Base-by-base conservation (phyloP, 192 early-diverging fungal genomes). In the Dispira parvispora region DNA sequence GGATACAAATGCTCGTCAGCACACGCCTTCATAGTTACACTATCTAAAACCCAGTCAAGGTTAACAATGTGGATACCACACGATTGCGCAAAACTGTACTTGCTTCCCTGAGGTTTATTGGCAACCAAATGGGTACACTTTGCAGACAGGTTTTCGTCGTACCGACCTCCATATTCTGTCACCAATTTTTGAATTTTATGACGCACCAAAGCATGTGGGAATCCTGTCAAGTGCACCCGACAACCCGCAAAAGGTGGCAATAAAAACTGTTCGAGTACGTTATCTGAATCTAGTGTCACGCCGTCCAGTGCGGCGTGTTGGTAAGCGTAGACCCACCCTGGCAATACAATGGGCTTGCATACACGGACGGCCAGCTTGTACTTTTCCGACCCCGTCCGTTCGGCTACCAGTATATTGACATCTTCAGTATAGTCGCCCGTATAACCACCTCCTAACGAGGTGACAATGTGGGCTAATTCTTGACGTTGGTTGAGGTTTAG, bases 361-460 rank as follows among this genome's bases (percentile, higher is more conserved):
- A 25, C 53, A 21, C 53, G 53, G 18, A 55, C 53, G 8, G 53
- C 53, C 25, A 55, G 2, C 25, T 55, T 55, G 53, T 55, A 55
- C 23, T 55, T 55, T 21, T 55, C 53, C 3, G 53, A 55, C 1
- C 53, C 53, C 20, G 53, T 21, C 25, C 25, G 16, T 14, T 55
- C 53, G 20, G 53, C 53, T 13, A 55, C 25, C 16, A 55, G 23
- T 13, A 55, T 26, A 28, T 55, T 25, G 18, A 55, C 53, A 28
- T 55, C 18, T 14, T 55, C 23, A 21, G 53, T 55, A 28, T 55
- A 55, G 28, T 55, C 23, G 53, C 18, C 53, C 23, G 13, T 25
- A 25, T 55, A 55, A 13, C 18, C 1, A 25, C 53, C 53, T 14
- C 53, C 53, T 16, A 50, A 23, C 21, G 16, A 20, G 47, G 9